Percentiles rank a stretch among this genome's conserved stretches.
These are phyloP conservation scores for Arachis monticola DNA, from an alignment of 331 rosid species.

Conservation along the genomic window DNA sequence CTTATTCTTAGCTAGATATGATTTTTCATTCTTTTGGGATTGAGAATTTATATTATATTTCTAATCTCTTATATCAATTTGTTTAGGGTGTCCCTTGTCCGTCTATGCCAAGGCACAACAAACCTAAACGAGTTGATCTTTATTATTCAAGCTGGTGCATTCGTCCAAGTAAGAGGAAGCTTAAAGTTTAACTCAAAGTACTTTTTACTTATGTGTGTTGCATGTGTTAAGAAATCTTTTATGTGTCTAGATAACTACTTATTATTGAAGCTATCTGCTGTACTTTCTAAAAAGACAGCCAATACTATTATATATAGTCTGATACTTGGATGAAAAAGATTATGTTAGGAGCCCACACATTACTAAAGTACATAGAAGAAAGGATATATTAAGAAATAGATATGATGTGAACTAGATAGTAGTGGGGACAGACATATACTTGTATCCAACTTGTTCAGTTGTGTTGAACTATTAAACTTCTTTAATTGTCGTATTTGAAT, in stretches of 20 bases:
- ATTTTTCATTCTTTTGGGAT: slow-evolving; percentile 4
- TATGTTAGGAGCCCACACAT: too few relatives aligned
- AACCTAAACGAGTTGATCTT: slow-evolving; percentile 87
- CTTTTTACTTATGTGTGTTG: slow-evolving; percentile 4
- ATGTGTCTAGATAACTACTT: neutral
- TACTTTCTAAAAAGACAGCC: slow-evolving; percentile 17
- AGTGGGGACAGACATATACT: too few relatives aligned
- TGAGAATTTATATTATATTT: slow-evolving; percentile 16
- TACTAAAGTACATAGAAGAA: too few relatives aligned
- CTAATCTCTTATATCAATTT: slow-evolving; percentile 32
- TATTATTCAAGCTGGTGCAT: slow-evolving; percentile 97
- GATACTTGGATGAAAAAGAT: neutral
- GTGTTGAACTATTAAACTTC: too few relatives aligned
- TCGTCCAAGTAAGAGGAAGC: slow-evolving; percentile 68
- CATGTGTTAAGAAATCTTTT: neutral
- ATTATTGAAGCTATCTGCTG: neutral
- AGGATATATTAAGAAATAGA: too few relatives aligned
- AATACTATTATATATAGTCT: neutral
- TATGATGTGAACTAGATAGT: too few relatives aligned
- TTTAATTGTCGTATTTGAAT: too few relatives aligned
- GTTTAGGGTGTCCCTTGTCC: slow-evolving; percentile 85
- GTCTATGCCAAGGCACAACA: slow-evolving; percentile 77
- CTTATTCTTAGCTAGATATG: neutral
- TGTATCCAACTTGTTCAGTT: too few relatives aligned
- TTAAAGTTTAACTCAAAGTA: slow-evolving; percentile 6